phyloP scores from a whole-genome alignment of 148 eudicot genomes.

The Rhododendron vialii region DNA sequence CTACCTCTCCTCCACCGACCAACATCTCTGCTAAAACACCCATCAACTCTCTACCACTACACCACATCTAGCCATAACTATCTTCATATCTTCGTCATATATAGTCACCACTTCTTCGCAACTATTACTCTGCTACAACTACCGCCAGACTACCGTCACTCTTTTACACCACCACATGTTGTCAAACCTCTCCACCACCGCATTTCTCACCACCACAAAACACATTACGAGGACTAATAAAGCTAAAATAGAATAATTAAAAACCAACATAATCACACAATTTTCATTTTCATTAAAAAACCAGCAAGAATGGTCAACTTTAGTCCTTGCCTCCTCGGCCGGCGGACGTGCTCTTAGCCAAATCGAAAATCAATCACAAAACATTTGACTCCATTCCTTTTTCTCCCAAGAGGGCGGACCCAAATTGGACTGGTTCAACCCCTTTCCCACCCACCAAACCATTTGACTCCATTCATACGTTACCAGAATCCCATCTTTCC shows the following conservation, averaged over 20 bases:
- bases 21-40: neutral
- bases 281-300: neutral
- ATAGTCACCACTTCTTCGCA: neutral
- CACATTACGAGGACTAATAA: no score
- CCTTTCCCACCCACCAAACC: neutral
- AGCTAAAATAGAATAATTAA: neutral
- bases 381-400: neutral
- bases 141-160: neutral
- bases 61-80: neutral
- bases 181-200: neutral
- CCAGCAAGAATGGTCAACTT: neutral
- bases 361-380: neutral
- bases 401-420: neutral
- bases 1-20: neutral
- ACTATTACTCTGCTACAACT: no score
- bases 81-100: neutral
- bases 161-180: neutral
- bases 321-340: neutral
- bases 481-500: neutral
- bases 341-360: neutral
- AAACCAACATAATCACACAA: no score
- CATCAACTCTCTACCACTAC: neutral
- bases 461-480: neutral
- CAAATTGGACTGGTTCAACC: neutral
- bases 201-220: no score